Evolutionary conservation across 2,329 filamentous ascomycete species (phyloP), one percentile per base, ranked within the genome.

Genomic region (Diplodia intermedia): DNA sequence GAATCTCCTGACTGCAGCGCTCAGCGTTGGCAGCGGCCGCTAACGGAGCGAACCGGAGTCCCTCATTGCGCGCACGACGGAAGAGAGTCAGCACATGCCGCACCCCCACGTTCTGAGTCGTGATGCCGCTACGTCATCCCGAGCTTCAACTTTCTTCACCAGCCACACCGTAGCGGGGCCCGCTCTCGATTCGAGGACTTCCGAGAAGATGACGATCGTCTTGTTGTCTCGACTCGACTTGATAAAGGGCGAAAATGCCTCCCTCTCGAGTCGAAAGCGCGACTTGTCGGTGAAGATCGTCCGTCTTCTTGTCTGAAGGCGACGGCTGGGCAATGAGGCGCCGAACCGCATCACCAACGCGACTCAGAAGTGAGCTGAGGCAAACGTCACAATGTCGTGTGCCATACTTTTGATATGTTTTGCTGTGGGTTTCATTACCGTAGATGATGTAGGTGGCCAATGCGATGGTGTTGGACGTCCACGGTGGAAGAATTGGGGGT

Each of bases 111-210:
- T 38, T 52, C 60, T 63, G 60, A 63, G 60, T 63, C 60, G 60
- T 63, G 60, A 52, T 63, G 60, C 47, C 7, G 29, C 23, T 49
- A 63, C 60, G 60, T 52, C 60, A 63, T 63, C 29, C 40, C 57
- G 14, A 20, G 2, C 14, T 36, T 18, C 6, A 26, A 62, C 31
- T 18, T 14, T 36, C 29, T 63, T 63, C 31, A 38, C 60, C 60
- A 63, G 47, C 60, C 60, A 63, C 60, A 38, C 14, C 26, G 29
- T n/a, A 31, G 26, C 5, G 40, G 40, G n/a, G 4, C 3, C 29
- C 56, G 9, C 47, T 63, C 60, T 63, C 60, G 60, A 63, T 20
- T 63, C 60, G 60, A 63, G 60, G 60, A 38, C 43, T 20, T 47
- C 18, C 29, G 15, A n/a, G 18, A 14, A 52, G n/a, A 52, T 63